phyloP scores from a whole-genome alignment of 139 green algal genomes.

The Chlamydomonas sp. region DNA sequence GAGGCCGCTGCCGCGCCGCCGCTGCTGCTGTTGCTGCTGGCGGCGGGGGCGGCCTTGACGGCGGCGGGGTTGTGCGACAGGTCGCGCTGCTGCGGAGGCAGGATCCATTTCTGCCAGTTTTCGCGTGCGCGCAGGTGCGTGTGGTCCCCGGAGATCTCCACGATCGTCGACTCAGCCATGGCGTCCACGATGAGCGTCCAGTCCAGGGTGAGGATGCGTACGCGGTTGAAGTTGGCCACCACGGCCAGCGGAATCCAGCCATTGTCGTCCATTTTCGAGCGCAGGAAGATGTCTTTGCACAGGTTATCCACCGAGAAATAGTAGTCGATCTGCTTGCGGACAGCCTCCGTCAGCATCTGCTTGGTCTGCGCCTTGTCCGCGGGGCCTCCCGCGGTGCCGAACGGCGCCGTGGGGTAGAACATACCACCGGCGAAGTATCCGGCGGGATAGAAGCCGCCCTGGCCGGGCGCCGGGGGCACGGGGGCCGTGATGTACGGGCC shows the following conservation, averaged over 20 bases:
- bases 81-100: conserved; percentile 73
- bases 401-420: conserved; percentile 81
- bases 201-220: conserved; percentile 93
- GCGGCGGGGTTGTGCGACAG: conserved; percentile 28
- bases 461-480: background rate
- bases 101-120: conserved; percentile 78
- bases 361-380: conserved; percentile 43
- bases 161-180: conserved; percentile 59
- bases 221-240: conserved; percentile 92
- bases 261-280: conserved; percentile 92
- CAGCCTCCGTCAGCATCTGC: conserved; percentile 65
- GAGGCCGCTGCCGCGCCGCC: background rate
- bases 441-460: conserved; percentile 35
- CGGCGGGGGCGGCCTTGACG: background rate
- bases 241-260: conserved; percentile 92
- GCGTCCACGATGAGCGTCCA: conserved; percentile 77
- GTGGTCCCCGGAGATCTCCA: conserved; percentile 73
- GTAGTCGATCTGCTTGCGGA: conserved; percentile 94
- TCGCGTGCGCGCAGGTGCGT: conserved; percentile 63
- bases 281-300: conserved; percentile 93
- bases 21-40: conserved; percentile 34
- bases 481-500: conserved; percentile 38
- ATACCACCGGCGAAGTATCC: conserved; percentile 59
- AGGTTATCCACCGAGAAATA: conserved; percentile 98
- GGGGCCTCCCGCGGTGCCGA: conserved; percentile 31